These are phyloP conservation scores for Lepiota brunneoincarnata DNA, from an alignment of 768 basidiomycete genomes.

Conservation along the genomic window DNA sequence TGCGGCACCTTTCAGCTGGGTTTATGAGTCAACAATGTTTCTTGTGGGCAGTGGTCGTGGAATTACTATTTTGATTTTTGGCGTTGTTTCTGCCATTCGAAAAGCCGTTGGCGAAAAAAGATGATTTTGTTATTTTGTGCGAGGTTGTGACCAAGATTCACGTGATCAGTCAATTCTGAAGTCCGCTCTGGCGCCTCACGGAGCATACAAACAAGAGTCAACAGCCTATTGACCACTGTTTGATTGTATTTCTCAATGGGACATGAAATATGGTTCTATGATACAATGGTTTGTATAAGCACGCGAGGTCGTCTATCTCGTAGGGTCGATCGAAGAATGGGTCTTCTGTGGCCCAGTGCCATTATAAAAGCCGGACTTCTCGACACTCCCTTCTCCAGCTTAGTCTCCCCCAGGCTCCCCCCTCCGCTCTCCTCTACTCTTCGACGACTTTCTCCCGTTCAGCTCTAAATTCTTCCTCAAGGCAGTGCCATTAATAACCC, in stretches of 20 bases:
- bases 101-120: neutral
- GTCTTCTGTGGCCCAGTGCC: neutral
- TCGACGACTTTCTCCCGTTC: slow-evolving; percentile 16
- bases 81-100: slow-evolving; percentile 34
- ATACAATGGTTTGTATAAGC: neutral
- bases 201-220: too few relatives aligned
- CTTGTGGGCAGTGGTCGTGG: neutral
- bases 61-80: slow-evolving; percentile 42
- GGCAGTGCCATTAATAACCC: slow-evolving; percentile 37
- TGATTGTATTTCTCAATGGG: neutral
- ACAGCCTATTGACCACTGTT: neutral
- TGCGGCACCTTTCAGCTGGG: slow-evolving; percentile 79
- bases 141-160: too few relatives aligned
- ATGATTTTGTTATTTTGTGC: too few relatives aligned
- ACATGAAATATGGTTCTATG: neutral
- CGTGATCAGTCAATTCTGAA: too few relatives aligned
- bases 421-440: slow-evolving; percentile 16
- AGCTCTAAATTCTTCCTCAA: slow-evolving; percentile 22
- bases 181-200: too few relatives aligned
- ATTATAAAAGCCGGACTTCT: neutral
- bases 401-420: slow-evolving; percentile 7
- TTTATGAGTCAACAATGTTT: neutral
- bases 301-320: neutral
- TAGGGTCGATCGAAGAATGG: slow-evolving; percentile 11
- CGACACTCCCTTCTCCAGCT: neutral